Base-by-base conservation (phyloP, 139 green algal genomes). In the Dunaliella primolecta region DNA sequence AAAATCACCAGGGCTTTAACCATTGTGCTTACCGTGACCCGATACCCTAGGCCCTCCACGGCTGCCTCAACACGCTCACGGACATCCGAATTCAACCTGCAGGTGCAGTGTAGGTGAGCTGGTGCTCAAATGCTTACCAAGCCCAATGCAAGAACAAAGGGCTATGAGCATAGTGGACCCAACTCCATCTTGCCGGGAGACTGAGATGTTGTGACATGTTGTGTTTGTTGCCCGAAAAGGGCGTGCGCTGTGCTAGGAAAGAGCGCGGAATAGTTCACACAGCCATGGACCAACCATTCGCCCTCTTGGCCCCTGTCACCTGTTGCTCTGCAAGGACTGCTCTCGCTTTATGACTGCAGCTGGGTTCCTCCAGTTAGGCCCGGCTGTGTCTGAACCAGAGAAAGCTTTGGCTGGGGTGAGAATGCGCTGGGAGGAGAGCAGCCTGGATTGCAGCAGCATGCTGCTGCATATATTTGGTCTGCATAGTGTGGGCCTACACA, bases 21-120 rank as follows among this genome's bases (percentile, higher is more conserved):
- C n/a, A n/a, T n/a, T 79, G 7, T n/a, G 0, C 56, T 89, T 37
- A 94, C 93, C 21, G 91, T 93, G 29, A 90, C 91, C 1, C 90
- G 70, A 35, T 81, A 88, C 0, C 88, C 86, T 72, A 94, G 88
- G 25, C 37, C 3, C 72, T 94, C 85, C 36, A 96, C 89, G 0
- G 92, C 92, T 29, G 38, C 27, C 75, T 92, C 78, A 24, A 96
- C 92, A 1, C 86, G 82, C 35, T 93, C 88, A 0, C 91, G 77
- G 29, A 95, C 0, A 0, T 84, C 75, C 1, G 78, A 21, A 1
- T 81, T 36, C 57, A 95, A 75, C 34, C 84, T 85, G 71, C n/a
- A 46, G 55, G 31, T 24, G 33, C 11, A 7, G 32, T 3, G 25
- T 31, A 25, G 76, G 32, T 20, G n/a, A 46, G 31, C 76, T 27